These are phyloP conservation scores for Collybia nuda DNA, from an alignment of 768 basidiomycete genomes.

Conservation along the genomic window DNA sequence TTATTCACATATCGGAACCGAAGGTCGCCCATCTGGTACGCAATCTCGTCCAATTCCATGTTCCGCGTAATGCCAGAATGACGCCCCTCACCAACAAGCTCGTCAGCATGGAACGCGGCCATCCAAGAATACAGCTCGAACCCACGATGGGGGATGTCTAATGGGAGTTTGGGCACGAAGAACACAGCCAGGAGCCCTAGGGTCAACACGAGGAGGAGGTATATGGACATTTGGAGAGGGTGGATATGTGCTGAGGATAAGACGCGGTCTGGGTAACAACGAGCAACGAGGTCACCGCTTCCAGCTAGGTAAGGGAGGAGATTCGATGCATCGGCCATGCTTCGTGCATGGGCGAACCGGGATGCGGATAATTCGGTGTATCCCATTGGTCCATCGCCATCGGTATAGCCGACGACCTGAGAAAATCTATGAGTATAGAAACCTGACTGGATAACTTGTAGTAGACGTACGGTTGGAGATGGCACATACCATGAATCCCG, in stretches of 20 bases:
- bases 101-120: conserved; percentile 28
- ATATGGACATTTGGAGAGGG: conserved; percentile 19
- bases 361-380: conserved; percentile 36
- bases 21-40: conserved; percentile 23
- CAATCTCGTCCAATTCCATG: conserved; percentile 28
- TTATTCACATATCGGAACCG: conserved; percentile 18
- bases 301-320: conserved; percentile 43
- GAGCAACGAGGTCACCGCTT: conserved; percentile 31
- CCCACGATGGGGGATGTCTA: conserved; percentile 26
- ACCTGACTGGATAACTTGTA: background rate
- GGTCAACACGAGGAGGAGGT: conserved; percentile 21
- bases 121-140: conserved; percentile 29
- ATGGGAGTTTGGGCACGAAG: conserved; percentile 25
- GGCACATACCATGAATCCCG: conserved; percentile 38
- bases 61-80: conserved; percentile 19
- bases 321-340: conserved; percentile 36
- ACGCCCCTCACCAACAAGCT: conserved; percentile 20
- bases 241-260: conserved; percentile 24
- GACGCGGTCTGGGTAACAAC: conserved; percentile 30
- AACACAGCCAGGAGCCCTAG: conserved; percentile 30
- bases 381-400: conserved; percentile 31
- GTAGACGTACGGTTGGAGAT: conserved; percentile 35
- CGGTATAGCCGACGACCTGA: conserved; percentile 37
- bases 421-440: background rate
- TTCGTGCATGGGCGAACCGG: conserved; percentile 31